Conservation (phyloP, 208 protist genomes). For the Endotrypanum monterogeii region DNA sequence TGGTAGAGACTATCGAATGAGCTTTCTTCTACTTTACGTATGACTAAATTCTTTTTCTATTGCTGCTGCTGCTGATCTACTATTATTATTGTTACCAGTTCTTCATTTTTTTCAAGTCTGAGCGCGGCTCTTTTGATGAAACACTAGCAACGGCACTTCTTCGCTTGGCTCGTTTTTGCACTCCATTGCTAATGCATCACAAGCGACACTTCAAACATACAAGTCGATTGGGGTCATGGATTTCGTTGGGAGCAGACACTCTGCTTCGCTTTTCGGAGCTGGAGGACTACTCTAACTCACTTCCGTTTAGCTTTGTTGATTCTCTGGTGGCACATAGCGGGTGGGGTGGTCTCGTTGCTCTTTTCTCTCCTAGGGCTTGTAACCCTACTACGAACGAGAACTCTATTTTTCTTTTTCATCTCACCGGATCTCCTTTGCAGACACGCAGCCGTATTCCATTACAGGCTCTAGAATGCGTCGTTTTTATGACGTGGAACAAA, state of each 20-base stretch:
- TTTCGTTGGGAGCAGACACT: conserved; percentile 54
- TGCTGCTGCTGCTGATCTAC: background rate
- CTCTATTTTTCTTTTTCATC: conserved; percentile 37
- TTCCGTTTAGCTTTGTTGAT: conserved; percentile 26
- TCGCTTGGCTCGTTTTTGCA: conserved; percentile 5
- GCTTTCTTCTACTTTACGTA: background rate
- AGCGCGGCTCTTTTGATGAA: background rate
- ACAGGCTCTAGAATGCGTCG: conserved; percentile 47
- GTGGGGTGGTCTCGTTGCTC: conserved; percentile 54
- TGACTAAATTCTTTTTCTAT: background rate
- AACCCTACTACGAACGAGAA: conserved; percentile 26
- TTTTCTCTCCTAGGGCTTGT: conserved; percentile 33
- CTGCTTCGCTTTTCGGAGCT: conserved; percentile 69
- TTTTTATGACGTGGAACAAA: conserved; percentile 75
- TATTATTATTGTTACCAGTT: background rate
- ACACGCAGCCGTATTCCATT: conserved; percentile 20
- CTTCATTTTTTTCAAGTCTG: conserved; percentile 1
- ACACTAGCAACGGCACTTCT: background rate
- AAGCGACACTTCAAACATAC: conserved; percentile 46
- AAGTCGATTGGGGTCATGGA: conserved; percentile 55
- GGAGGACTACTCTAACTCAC: conserved; percentile 25
- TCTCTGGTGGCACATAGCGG: conserved; percentile 48
- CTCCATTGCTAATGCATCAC: conserved; percentile 36
- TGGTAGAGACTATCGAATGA: background rate
- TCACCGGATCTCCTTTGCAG: conserved; percentile 5